Base-by-base conservation (phyloP, 306 rosid species). In the Herpetospermum pedunculosum region DNA sequence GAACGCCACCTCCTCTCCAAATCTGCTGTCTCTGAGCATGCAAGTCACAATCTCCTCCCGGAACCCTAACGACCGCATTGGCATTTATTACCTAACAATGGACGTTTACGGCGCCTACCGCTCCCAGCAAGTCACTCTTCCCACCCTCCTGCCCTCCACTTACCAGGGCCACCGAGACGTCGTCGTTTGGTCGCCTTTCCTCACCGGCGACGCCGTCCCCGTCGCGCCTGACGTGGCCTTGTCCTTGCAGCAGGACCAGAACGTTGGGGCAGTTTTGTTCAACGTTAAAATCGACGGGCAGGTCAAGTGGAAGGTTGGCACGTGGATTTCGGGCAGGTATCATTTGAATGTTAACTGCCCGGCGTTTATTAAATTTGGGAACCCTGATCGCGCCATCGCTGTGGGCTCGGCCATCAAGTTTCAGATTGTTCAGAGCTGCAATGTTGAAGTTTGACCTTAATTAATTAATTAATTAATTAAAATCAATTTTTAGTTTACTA, bases 291-390 rank as follows among this genome's bases (percentile, higher is more conserved):
- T 90, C 57, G 80, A 70, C 18, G 98, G 98, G 1, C 69, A 68
- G 23, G 83, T 92, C 1, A 88, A 82, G 73, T 92, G 98, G 98
- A 87, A 87, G 80, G 98, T 92, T 0, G 96, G 96, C 0, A 74
- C 82, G 4, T 90, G 95, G 95, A 52, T 83, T 57, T 90, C 98
- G 7, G 87, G 89, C 2, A 76, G 52, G 76, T 92, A 92, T 53
- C 88, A 82, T 4, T 28, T 92, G 60, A 46, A 57, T 38, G 91
- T 87, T 0, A 84, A 78, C 38, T 92, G 98, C n/a, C 96, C 98
- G 0, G 98, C 92, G 18, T 84, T 77, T 77, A 76, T 92, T 19
- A 81, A 78, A 57, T 75, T 85, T 54, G 79, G 84, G 0, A 81
- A 81, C 16, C 70, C 28, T 26, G 38, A 8, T 41, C 38, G 6